A percentile compares a stretch with the other conserved stretches of the same genome.
phyloP scores from a whole-genome alignment of 2,329 filamentous ascomycete species.

The Pyrenochaeta sp. region DNA sequence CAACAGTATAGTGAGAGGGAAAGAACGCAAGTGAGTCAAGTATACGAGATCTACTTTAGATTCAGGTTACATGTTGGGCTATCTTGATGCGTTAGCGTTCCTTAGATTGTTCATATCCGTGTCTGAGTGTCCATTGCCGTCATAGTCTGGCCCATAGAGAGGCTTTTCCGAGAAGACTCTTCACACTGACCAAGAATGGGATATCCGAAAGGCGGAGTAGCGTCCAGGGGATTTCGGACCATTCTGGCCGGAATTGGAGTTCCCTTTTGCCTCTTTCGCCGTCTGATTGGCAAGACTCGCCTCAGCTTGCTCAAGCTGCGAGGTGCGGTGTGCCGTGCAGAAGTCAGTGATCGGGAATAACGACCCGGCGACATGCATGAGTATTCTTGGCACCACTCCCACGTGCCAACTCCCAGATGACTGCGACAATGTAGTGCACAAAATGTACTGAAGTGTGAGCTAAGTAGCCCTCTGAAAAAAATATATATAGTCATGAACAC shows the following conservation, averaged over 20 bases:
- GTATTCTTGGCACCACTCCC: conserved; percentile 15
- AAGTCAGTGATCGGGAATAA: conserved; percentile 11
- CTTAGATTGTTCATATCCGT: conserved; percentile 19
- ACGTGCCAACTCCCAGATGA: conserved; percentile 11
- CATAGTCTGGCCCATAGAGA: conserved; percentile 21
- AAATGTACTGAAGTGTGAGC: conserved; percentile 7
- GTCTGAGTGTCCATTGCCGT: conserved; percentile 23
- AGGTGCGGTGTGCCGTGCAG: conserved; percentile 2
- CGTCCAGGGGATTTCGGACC: conserved; percentile 22
- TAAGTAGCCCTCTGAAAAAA: too few species aligned
- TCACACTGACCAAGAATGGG: conserved; percentile 15
- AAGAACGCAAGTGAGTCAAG: conserved; percentile 11
- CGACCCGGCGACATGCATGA: not conserved
- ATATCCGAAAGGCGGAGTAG: conserved; percentile 37
- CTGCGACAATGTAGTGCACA: not conserved
- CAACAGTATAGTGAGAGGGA: not conserved
- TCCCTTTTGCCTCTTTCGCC: not conserved
- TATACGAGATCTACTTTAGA: conserved; percentile 12
- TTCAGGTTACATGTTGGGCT: conserved; percentile 20
- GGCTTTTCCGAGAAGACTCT: conserved; percentile 44
- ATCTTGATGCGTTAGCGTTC: conserved; percentile 19
- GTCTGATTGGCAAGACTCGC: conserved; percentile 3
- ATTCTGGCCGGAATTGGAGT: conserved; percentile 1
- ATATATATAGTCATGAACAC: conserved; percentile 13
- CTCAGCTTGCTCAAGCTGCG: not conserved